Conservation (phyloP, 2,329 filamentous ascomycete species). For the Exserohilum turcica region DNA sequence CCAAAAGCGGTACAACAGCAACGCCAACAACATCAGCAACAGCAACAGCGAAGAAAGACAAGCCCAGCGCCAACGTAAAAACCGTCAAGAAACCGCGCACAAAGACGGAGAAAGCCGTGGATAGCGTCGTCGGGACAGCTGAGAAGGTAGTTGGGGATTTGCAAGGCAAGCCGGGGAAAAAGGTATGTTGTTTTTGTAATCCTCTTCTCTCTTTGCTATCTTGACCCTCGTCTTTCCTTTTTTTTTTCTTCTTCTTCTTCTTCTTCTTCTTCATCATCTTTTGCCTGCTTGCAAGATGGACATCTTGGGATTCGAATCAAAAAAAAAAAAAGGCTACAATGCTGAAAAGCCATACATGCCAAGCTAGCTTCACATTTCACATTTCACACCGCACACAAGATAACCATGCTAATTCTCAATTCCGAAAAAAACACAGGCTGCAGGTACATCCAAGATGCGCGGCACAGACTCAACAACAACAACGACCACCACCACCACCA, state of each 20-base stretch:
- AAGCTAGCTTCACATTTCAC: too few relatives aligned
- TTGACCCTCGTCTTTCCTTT: background rate
- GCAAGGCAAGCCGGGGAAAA: constrained; percentile 36
- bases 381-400: too few relatives aligned
- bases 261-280: too few relatives aligned
- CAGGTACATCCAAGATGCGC: constrained; percentile 16
- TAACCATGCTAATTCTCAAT: too few relatives aligned
- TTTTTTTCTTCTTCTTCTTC: background rate
- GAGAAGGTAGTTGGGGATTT: constrained; percentile 30
- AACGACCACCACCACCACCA: too few relatives aligned
- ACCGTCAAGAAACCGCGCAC: constrained; percentile 34
- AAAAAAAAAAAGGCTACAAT: too few relatives aligned
- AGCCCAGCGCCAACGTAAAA: constrained; percentile 21
- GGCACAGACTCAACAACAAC: constrained; percentile 18
- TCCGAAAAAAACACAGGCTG: constrained; percentile 3
- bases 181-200: too few relatives aligned
- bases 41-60: constrained; percentile 12
- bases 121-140: constrained; percentile 31
- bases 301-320: too few relatives aligned
- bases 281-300: too few relatives aligned
- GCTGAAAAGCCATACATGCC: too few relatives aligned
- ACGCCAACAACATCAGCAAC: constrained; percentile 17
- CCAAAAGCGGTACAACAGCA: constrained; percentile 34
- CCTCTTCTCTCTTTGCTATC: too few relatives aligned
- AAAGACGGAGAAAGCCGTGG: constrained; percentile 35